phyloP scores from a whole-genome alignment of 2,329 filamentous ascomycete genomes.

The Epichloe sp. region DNA sequence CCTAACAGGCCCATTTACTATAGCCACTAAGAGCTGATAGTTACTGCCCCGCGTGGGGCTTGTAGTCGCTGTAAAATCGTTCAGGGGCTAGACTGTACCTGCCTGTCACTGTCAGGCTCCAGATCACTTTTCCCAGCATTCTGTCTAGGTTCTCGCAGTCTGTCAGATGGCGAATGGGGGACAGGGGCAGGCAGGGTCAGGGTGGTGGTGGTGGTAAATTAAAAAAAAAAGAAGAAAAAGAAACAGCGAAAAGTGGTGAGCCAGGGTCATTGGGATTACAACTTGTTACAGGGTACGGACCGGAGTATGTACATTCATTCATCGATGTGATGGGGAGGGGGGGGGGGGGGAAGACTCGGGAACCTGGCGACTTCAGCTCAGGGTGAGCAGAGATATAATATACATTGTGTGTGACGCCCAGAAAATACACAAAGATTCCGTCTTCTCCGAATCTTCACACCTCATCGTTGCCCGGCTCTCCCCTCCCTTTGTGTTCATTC shows the following conservation, averaged over 20 bases:
- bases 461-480: not conserved
- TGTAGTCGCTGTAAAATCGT: no score
- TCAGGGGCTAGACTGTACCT: no score
- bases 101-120: not conserved
- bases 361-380: slow-evolving; percentile 4
- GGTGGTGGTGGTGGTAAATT: not conserved
- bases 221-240: not conserved
- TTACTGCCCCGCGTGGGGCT: no score
- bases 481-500: slow-evolving; percentile 1
- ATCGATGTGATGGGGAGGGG: not conserved
- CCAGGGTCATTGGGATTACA: slow-evolving; percentile 3
- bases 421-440: not conserved
- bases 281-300: not conserved
- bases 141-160: not conserved
- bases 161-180: not conserved
- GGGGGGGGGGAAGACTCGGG: not conserved
- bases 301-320: slow-evolving; percentile 1
- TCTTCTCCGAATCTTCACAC: slow-evolving; percentile 2
- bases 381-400: slow-evolving; percentile 8
- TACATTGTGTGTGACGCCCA: slow-evolving; percentile 8
- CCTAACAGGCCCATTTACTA: no score
- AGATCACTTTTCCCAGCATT: not conserved
- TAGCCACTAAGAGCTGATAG: no score
- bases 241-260: slow-evolving; percentile 1
- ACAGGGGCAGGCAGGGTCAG: not conserved